These are phyloP conservation scores for Daldinia decipiens DNA, from an alignment of 495 filamentous ascomycete species.

Conservation along the genomic window DNA sequence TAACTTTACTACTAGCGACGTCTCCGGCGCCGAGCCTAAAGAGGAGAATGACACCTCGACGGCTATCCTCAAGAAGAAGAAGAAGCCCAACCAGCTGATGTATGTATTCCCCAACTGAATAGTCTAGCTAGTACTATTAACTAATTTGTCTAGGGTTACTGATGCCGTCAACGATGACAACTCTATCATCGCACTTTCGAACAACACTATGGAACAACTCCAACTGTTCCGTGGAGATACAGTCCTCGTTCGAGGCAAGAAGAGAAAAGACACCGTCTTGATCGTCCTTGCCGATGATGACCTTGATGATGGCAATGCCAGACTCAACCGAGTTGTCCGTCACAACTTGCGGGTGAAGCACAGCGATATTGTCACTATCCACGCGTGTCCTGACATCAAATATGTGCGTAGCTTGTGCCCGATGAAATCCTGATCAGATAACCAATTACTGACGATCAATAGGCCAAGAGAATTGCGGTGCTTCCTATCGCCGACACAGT, in stretches of 20 bases:
- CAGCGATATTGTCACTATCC: constrained; percentile 94
- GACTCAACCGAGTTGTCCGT: constrained; percentile 96
- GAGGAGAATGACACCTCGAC: constrained; percentile 95
- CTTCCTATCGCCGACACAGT: constrained; percentile 98
- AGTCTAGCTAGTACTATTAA: constrained; percentile 49
- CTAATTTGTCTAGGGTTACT: constrained; percentile 74
- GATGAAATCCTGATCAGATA: constrained; percentile 5
- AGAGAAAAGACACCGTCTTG: constrained; percentile 98
- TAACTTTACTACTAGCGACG: constrained; percentile 70
- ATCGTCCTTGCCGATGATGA: constrained; percentile 98
- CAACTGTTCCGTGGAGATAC: constrained; percentile 99
- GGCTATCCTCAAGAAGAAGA: constrained; percentile 99
- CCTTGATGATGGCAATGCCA: constrained; percentile 93
- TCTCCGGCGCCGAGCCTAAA: constrained; percentile 88
- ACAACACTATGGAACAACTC: constrained; percentile 98
- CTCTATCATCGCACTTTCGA: constrained; percentile 97
- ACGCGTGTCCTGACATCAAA: constrained; percentile 99
- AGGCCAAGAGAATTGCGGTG: constrained; percentile 99
- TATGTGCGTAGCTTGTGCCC: constrained; percentile 74
- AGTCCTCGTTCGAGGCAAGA: constrained; percentile 98
- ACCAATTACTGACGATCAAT: constrained; percentile 23
- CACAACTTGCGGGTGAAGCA: constrained; percentile 99
- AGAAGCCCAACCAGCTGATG: constrained; percentile 99
- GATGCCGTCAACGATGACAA: constrained; percentile 99
- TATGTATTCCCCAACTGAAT: constrained; percentile 57